Percentiles rank a stretch among this genome's conserved stretches.
Evolutionary conservation across 257 asterid species (phyloP).

Genomic region (Nicotiana benthamiana): DNA sequence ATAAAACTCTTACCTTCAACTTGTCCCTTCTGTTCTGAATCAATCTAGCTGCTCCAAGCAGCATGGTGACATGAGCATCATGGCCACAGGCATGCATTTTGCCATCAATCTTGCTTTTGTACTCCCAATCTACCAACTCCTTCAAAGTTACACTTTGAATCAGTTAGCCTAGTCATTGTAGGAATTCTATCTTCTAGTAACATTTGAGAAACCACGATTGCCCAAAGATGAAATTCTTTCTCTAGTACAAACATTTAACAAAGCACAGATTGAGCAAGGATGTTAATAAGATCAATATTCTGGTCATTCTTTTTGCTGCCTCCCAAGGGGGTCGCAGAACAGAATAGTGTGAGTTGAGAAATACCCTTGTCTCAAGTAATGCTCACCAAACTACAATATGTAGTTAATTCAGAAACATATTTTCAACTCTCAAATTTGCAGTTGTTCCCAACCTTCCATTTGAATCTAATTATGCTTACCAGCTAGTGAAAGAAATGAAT

Average conservation of each 20-base stretch:
- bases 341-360: not conserved
- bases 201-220: not conserved
- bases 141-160: slow-evolving; percentile 12
- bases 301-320: not conserved
- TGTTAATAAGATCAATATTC: not conserved
- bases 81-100: slow-evolving; percentile 98
- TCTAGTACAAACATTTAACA: not conserved
- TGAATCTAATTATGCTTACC: not conserved
- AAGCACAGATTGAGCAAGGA: not conserved
- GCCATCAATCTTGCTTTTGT: slow-evolving; percentile 71
- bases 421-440: not conserved
- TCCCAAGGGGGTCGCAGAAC: not conserved
- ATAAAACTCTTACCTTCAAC: slow-evolving; percentile 43
- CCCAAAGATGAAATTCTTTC: not conserved
- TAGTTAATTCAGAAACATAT: not conserved
- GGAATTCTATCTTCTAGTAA: not conserved
- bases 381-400: not conserved
- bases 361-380: not conserved
- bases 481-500: not conserved
- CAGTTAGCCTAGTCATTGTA: not conserved
- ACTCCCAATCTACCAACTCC: slow-evolving; percentile 96
- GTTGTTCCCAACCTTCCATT: not conserved
- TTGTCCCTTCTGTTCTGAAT: slow-evolving; percentile 45
- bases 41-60: slow-evolving; percentile 91
- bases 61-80: slow-evolving; percentile 85